Evolutionary conservation across 1,284 basidiomycete species (phyloP).

Genomic region (Rhodotorula glutinis): DNA sequence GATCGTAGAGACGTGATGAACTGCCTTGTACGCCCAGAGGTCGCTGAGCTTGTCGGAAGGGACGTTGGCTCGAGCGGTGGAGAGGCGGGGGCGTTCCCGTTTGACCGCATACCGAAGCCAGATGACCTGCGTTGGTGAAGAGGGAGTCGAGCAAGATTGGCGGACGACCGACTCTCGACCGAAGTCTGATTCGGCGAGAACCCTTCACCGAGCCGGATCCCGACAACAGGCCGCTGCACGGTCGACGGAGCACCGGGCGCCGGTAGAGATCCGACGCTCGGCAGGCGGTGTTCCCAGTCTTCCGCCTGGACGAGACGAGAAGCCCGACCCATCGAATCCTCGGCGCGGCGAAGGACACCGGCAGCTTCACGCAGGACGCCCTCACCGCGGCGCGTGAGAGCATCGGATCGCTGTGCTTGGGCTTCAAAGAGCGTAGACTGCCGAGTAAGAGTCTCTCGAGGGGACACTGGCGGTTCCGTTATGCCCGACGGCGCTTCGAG

Average conservation of each 20-base stretch:
- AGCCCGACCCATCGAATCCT: constrained; percentile 10
- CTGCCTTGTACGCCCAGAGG: constrained; percentile 7
- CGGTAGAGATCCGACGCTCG: neutral
- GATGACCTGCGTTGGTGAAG: too few species aligned
- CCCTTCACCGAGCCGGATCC: constrained; percentile 26
- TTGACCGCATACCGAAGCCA: too few species aligned
- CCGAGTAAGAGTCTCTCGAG: neutral
- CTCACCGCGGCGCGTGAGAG: neutral
- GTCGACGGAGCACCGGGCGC: neutral
- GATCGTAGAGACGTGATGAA: constrained; percentile 34
- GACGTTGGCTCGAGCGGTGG: neutral
- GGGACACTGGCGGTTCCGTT: too few species aligned
- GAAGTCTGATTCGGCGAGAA: constrained; percentile 6
- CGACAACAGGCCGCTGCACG: constrained; percentile 4
- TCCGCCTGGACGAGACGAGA: neutral
- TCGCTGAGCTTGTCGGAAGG: neutral
- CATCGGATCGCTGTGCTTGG: neutral
- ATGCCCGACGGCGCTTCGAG: too few species aligned
- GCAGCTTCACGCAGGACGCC: constrained; percentile 12
- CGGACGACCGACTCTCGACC: neutral
- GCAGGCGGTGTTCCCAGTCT: neutral
- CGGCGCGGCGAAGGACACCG: constrained; percentile 1
- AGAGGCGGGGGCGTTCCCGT: too few species aligned
- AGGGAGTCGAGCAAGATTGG: too few species aligned
- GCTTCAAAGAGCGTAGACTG: neutral